These are phyloP conservation scores for Nicotiana otophora DNA, from an alignment of 257 asterid species.

Conservation along the genomic window DNA sequence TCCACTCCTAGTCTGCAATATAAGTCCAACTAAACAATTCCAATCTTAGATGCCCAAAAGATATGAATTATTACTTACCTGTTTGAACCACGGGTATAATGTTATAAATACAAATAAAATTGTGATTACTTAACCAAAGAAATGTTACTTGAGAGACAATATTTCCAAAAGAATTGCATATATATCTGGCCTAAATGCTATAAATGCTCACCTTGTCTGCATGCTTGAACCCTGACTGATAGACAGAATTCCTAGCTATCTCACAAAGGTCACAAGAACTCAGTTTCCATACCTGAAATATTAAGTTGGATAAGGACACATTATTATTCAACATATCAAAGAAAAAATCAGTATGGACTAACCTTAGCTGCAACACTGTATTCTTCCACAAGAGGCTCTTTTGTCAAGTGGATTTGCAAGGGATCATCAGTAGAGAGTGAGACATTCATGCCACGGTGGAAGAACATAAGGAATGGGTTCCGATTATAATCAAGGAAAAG, in stretches of 20 bases:
- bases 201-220: constrained; percentile 60
- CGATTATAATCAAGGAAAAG: constrained; percentile 87
- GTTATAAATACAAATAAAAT: neutral
- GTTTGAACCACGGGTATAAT: neutral
- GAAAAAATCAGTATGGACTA: constrained; percentile 7
- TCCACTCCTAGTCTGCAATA: neutral
- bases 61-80: neutral
- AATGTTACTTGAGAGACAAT: neutral
- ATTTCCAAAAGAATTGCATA: neutral
- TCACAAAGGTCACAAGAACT: constrained; percentile 96
- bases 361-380: constrained; percentile 98
- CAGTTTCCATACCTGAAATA: constrained; percentile 85
- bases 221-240: constrained; percentile 89
- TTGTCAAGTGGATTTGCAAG: constrained; percentile 85
- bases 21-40: neutral
- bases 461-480: constrained; percentile 85
- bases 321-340: neutral
- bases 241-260: constrained; percentile 90
- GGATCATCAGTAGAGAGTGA: constrained; percentile 90
- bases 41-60: neutral
- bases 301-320: constrained; percentile 12
- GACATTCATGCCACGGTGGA: constrained; percentile 88
- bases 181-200: neutral
- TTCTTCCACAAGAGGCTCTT: constrained; percentile 95
- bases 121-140: constrained; percentile 7